Base-by-base conservation (phyloP, 129 eudicot species). In the Ambrosia trifida region DNA sequence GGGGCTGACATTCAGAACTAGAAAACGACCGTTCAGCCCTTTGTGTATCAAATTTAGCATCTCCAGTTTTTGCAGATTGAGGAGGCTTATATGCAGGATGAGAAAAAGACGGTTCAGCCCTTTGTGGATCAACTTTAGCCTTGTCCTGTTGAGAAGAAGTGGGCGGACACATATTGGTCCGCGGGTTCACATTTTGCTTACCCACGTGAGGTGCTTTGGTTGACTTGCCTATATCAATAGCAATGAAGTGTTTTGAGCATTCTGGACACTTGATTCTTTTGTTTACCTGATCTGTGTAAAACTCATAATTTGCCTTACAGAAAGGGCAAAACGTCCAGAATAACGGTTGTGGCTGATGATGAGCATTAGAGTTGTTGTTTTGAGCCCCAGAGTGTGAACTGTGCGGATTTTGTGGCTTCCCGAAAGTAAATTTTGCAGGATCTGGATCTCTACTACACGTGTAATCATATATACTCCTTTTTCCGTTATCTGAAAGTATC, bases 401-500 rank as follows among this genome's bases (percentile, higher is more conserved):
- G 51, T 28, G 83, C 32, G 67, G 36, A 60, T 60, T 68, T 28
- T 85, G 82, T 18, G 81, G 86, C 62, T 77, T 77, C 12, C 47
- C 68, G 4, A 35, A 51, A 16, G 73, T 51, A 20, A 76, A n/a
- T 63, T 56, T 72, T 14, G 56, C 59, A 13, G 79, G 18, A 2
- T 58, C 69, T 33, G n/a, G n/a, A n/a, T n/a, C n/a, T n/a, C n/a
- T n/a, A n/a, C 79, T 69, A 64, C 77, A 76, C 56, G 70, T 89
- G 33, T 58, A 28, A 62, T 94, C 98, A 77, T 85, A 81, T 24
- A 68, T 14, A 65, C 17, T 9, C 72, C 94, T 78, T 80, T 81
- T 89, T 14, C 32, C 80, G 57, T 72, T 81, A 44, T 94, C 96
- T 14, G 91, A 86, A 35, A 94, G 89, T 67, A 89, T 83, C 70